A percentile compares a stretch with the other conserved stretches of the same genome.
Evolutionary conservation across 441 rosid genomes (phyloP).

Genomic region (Populus hybrid): DNA sequence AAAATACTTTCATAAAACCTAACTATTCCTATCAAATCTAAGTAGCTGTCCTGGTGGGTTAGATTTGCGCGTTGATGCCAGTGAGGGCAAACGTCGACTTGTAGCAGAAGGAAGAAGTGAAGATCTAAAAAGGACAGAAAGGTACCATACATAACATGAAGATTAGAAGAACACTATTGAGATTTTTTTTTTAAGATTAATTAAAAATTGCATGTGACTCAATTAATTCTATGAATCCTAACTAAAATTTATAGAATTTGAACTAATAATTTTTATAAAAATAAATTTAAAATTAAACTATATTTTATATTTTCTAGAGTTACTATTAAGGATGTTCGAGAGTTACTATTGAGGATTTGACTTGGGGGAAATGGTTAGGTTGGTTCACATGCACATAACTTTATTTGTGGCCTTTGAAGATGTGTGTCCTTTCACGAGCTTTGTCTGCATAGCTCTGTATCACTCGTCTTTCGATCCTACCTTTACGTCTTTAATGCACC

Average conservation of each 20-base stretch:
- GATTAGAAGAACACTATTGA: neutral
- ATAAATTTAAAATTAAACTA: too few species aligned
- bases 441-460: neutral
- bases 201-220: too few species aligned
- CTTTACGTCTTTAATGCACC: slow-evolving; percentile 38
- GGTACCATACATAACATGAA: neutral
- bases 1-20: too few species aligned
- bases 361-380: slow-evolving; percentile 25
- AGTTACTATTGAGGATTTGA: slow-evolving; percentile 15
- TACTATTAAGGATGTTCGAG: neutral
- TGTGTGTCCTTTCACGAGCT: slow-evolving; percentile 28
- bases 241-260: too few species aligned
- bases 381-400: slow-evolving; percentile 41
- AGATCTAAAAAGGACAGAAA: neutral
- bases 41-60: too few species aligned
- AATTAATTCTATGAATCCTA: too few species aligned
- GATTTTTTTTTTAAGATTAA: too few species aligned
- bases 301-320: too few species aligned
- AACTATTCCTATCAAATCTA: too few species aligned
- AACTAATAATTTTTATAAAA: too few species aligned
- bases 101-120: neutral
- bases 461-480: slow-evolving; percentile 2
- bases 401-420: neutral
- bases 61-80: neutral
- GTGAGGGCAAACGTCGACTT: too few species aligned